These are phyloP conservation scores for Arthrobotrys musiformis DNA, from an alignment of 2,329 filamentous ascomycete genomes.

Conservation along the genomic window DNA sequence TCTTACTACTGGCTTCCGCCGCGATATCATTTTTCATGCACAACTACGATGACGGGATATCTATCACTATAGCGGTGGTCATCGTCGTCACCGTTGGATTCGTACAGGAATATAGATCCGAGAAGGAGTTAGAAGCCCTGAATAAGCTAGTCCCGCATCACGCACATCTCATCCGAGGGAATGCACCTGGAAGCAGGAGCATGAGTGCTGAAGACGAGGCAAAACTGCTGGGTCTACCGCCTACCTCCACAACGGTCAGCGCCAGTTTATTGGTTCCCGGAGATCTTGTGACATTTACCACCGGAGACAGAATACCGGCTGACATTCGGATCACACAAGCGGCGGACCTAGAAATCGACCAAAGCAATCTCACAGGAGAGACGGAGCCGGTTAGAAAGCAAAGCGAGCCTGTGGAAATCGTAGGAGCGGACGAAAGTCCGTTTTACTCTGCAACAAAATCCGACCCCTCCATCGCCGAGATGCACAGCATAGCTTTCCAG, in stretches of 20 bases:
- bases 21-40: slow-evolving; percentile 88
- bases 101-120: slow-evolving; percentile 95
- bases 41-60: slow-evolving; percentile 93
- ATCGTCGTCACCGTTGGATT: slow-evolving; percentile 98
- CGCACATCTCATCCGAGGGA: slow-evolving; percentile 86
- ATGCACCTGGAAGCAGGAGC: slow-evolving; percentile 63
- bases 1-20: slow-evolving; percentile 89
- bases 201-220: slow-evolving; percentile 56
- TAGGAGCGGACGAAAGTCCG: slow-evolving; percentile 61
- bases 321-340: slow-evolving; percentile 94
- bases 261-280: slow-evolving; percentile 89
- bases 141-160: slow-evolving; percentile 94
- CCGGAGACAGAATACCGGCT: slow-evolving; percentile 93
- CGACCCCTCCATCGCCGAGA: slow-evolving; percentile 76
- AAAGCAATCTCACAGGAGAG: slow-evolving; percentile 95
- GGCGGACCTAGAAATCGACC: slow-evolving; percentile 90
- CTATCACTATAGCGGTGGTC: slow-evolving; percentile 93
- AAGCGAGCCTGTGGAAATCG: slow-evolving; percentile 66
- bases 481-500: slow-evolving; percentile 97
- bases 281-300: slow-evolving; percentile 92
- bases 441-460: slow-evolving; percentile 67
- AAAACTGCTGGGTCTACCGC: slow-evolving; percentile 39
- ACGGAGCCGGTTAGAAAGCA: slow-evolving; percentile 90
- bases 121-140: slow-evolving; percentile 95
- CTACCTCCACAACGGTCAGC: slow-evolving; percentile 83